These are phyloP conservation scores for Penicillium sp. DNA, from an alignment of 2,329 filamentous ascomycete genomes.

Conservation along the genomic window DNA sequence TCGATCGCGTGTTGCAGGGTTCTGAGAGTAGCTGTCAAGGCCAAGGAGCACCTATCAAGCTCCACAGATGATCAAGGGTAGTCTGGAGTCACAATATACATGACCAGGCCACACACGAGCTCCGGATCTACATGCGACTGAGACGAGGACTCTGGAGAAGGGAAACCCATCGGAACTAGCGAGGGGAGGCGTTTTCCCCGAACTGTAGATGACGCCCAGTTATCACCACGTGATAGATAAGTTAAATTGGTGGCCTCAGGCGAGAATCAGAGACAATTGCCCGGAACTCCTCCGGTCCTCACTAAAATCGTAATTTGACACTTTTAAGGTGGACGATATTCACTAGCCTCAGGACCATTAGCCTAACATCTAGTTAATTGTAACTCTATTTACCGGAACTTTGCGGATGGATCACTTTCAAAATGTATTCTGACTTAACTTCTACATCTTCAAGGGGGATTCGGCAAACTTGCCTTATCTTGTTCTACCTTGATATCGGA, in stretches of 20 bases:
- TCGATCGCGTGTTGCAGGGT: background rate
- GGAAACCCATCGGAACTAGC: background rate
- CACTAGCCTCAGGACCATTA: too few relatives aligned
- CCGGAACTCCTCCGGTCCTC: background rate
- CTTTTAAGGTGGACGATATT: too few relatives aligned
- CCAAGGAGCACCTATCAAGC: background rate
- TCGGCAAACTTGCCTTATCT: too few relatives aligned
- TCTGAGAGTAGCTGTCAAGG: background rate
- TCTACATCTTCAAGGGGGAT: too few relatives aligned
- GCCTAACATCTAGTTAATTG: too few relatives aligned
- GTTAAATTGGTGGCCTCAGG: conserved; percentile 1
- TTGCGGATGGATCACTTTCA: too few relatives aligned
- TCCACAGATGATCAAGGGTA: background rate
- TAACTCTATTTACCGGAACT: too few relatives aligned
- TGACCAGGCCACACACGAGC: background rate
- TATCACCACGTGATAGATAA: conserved; percentile 23
- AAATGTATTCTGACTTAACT: too few relatives aligned
- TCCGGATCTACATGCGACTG: background rate
- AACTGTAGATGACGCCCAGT: background rate
- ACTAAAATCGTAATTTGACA: too few relatives aligned
- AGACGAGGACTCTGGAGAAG: background rate
- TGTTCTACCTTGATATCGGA: too few relatives aligned
- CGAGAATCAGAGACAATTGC: background rate
- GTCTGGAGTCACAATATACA: background rate
- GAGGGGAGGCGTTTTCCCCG: background rate